phyloP scores from a whole-genome alignment of 306 rosid species.

The Herpetospermum pedunculosum region DNA sequence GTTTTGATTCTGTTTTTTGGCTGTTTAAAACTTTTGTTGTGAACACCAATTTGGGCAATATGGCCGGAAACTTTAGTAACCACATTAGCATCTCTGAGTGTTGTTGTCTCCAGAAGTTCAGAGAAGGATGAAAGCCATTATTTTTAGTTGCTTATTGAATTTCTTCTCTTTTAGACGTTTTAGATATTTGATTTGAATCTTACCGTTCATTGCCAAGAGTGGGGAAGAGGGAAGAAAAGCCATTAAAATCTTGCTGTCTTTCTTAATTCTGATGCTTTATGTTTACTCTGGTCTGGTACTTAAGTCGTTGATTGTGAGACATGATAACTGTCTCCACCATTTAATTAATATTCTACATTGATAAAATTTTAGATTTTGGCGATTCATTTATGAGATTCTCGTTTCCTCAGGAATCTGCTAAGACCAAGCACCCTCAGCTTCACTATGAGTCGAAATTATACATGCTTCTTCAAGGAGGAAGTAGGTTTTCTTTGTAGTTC shows the following conservation, averaged over 20 bases:
- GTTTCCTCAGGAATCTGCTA: conserved; percentile 60
- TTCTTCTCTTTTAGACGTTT: not conserved
- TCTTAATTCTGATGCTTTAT: not conserved
- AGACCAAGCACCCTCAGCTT: conserved; percentile 98
- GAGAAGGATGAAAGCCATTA: not conserved
- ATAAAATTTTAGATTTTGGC: not conserved
- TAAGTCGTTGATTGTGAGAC: not conserved
- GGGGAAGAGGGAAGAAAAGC: not conserved
- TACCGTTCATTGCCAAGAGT: not conserved
- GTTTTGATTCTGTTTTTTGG: not conserved
- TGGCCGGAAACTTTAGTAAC: not conserved
- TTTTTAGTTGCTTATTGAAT: not conserved
- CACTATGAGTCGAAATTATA: conserved; percentile 96
- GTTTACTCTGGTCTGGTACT: not conserved
- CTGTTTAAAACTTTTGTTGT: not conserved
- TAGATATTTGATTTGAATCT: not conserved
- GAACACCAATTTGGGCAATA: not conserved
- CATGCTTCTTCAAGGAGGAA: conserved; percentile 99
- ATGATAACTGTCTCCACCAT: not conserved
- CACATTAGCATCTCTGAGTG: not conserved
- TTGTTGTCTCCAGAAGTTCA: not conserved
- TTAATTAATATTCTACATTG: not conserved
- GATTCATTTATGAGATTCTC: not conserved
- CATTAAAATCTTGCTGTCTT: not conserved
- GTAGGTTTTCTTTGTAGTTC: conserved; percentile 30